Conservation (phyloP, 2,329 filamentous ascomycete genomes). For the Ceratocystis diversiconidia region DNA sequence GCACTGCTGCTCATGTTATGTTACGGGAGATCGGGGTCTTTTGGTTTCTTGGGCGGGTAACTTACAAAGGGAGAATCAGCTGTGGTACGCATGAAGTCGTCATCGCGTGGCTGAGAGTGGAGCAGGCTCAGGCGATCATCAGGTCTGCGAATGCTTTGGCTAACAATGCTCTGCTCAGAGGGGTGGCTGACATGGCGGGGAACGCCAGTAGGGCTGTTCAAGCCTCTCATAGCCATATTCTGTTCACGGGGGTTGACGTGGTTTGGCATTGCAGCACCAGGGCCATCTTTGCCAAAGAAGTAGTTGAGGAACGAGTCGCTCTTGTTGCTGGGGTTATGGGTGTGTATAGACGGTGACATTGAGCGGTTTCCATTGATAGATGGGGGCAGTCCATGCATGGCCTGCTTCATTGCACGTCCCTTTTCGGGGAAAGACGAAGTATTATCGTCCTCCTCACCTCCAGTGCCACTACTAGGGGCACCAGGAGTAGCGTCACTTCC, state of each 20-base stretch:
- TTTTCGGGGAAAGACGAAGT: constrained; percentile 21
- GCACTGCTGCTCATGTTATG: constrained; percentile 2
- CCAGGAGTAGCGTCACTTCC: constrained; percentile 35
- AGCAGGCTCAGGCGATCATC: constrained; percentile 43
- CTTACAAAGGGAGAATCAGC: constrained; percentile 45
- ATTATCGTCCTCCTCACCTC: constrained; percentile 28
- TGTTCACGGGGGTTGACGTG: constrained; percentile 22
- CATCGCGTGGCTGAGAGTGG: constrained; percentile 29
- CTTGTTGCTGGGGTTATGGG: constrained; percentile 47
- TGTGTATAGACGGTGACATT: constrained; percentile 64
- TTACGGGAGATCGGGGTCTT: constrained; percentile 19
- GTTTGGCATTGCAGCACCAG: constrained; percentile 26
- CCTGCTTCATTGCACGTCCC: constrained; percentile 9
- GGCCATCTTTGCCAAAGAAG: constrained; percentile 91
- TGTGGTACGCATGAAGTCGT: constrained; percentile 30
- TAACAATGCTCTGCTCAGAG: constrained; percentile 59
- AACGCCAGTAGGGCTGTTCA: constrained; percentile 12
- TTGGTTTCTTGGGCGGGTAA: constrained; percentile 19
- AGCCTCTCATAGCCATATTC: constrained; percentile 16
- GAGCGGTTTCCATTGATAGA: constrained; percentile 39
- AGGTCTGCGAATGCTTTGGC: constrained; percentile 65
- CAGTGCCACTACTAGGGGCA: constrained; percentile 20
- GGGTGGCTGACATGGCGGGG: constrained; percentile 61
- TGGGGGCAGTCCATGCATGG: constrained; percentile 24
- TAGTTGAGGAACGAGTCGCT: constrained; percentile 92